Evolutionary conservation across 2,329 filamentous ascomycete genomes (phyloP), one percentile per base, ranked within the genome.

Genomic region (Myriosclerotinia scirpicola): DNA sequence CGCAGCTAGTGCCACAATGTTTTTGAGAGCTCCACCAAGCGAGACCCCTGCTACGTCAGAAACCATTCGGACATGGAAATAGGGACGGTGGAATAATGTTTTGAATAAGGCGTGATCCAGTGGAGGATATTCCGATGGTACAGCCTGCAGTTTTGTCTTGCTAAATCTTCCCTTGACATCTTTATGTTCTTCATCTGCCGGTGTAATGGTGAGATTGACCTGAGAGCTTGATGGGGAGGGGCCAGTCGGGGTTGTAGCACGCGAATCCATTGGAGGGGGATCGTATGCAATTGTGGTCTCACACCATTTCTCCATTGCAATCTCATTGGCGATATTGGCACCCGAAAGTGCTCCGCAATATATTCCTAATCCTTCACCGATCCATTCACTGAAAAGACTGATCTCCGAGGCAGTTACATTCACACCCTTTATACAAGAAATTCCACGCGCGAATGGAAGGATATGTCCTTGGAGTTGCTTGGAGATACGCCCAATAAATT

Each of bases 361-460:
- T 77, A 99, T 99, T 69, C 91, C 92, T 26, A 99, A 84, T 40
- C 90, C 89, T 77, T 92, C 88, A 67, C 93, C 93, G 76, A 99
- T 99, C 78, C 90, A 92, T 80, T 99, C 95, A 65, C 91, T 96
- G 81, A 99, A 97, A 65, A 99, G 85, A 74, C 88, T 89, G 73
- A 98, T 88, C 65, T 91, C 92, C 61, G 91, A 88, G 74, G 94
- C 90, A 5, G 90, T 89, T 44, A 99, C 95, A 73, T 96, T 91
- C 69, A 99, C 93, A 73, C 95, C 95, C 83, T 99, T 99, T 81
- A 98, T 97, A 80, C 95, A 99, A 77, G 92, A 96, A 76, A 99
- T 93, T 67, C 93, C 95, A 70, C 96, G 88, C 36, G 95, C 94
- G 75, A 88, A 98, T 8, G 95, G 95, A 40, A 97, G 80, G 71